Conservation (phyloP, 371 early-diverging fungal species). For the Syncephalastrum monosporum region DNA sequence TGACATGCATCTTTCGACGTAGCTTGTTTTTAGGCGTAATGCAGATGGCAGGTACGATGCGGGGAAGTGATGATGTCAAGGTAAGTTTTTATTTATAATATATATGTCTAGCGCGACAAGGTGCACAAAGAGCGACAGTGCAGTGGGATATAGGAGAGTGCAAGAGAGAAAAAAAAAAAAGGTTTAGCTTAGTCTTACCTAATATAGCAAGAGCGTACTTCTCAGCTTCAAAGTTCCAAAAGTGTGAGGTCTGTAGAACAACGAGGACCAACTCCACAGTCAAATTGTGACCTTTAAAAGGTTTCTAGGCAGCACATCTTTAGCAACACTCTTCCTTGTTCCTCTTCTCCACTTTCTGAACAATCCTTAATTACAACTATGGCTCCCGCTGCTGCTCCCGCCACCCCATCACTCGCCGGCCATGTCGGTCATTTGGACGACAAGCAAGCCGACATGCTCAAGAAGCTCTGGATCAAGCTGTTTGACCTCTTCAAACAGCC, state of each 20-base stretch:
- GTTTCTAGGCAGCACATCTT: background rate
- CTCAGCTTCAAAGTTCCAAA: slow-evolving; percentile 15
- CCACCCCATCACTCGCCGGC: slow-evolving; percentile 21
- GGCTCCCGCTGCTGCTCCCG: slow-evolving; percentile 13
- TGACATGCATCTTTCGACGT: slow-evolving; percentile 1
- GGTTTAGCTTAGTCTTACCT: slow-evolving; percentile 4
- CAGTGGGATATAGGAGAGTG: too few species aligned
- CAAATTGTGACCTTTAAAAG: slow-evolving; percentile 9
- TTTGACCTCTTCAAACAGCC: slow-evolving; percentile 48
- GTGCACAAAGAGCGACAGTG: too few species aligned
- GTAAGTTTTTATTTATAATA: slow-evolving; percentile 3
- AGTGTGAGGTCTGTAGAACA: slow-evolving; percentile 9
- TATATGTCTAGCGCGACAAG: too few species aligned
- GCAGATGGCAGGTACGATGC: background rate
- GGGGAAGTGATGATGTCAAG: slow-evolving; percentile 7
- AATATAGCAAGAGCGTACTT: slow-evolving; percentile 11
- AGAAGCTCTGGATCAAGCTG: slow-evolving; percentile 55
- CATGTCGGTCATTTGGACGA: slow-evolving; percentile 46
- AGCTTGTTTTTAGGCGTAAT: too few species aligned
- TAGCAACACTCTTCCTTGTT: background rate
- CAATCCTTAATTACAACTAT: slow-evolving; percentile 2
- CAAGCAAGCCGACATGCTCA: slow-evolving; percentile 48
- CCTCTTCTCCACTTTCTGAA: slow-evolving; percentile 1
- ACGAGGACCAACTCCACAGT: slow-evolving; percentile 3
- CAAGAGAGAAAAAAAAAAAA: too few species aligned